Percentiles rank a stretch among this genome's conserved stretches.
These are phyloP conservation scores for Fusarium buharicum DNA, from an alignment of 2,329 filamentous ascomycete genomes.

Conservation along the genomic window DNA sequence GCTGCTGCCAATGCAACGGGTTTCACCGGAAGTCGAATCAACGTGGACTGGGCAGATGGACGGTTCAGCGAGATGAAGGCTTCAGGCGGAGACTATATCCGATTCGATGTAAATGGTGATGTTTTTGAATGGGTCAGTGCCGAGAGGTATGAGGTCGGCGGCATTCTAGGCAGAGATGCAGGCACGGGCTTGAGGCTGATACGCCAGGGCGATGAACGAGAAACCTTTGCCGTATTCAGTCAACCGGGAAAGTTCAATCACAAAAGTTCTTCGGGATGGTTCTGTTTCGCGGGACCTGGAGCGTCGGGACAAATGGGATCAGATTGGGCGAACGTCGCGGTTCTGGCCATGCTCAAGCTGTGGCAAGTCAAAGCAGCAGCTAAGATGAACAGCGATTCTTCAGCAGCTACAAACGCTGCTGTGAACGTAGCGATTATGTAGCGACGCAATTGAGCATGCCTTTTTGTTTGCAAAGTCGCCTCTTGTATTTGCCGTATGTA, in stretches of 20 bases:
- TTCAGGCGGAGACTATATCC: constrained; percentile 1
- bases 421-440: background rate
- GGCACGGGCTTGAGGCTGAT: constrained; percentile 6
- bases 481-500: background rate
- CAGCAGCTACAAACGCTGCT: background rate
- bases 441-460: background rate
- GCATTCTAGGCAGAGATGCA: constrained; percentile 1
- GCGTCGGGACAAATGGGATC: constrained; percentile 8
- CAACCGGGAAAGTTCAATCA: constrained; percentile 3
- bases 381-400: background rate
- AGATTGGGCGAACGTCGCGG: constrained; percentile 3
- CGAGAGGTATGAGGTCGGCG: background rate
- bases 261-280: constrained; percentile 4
- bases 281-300: constrained; percentile 6
- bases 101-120: constrained; percentile 6
- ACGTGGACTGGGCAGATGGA: constrained; percentile 7
- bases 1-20: background rate
- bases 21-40: constrained; percentile 6
- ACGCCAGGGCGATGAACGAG: background rate
- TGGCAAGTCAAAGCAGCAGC: constrained; percentile 7
- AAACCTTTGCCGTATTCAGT: constrained; percentile 9
- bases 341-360: constrained; percentile 14
- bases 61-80: constrained; percentile 11
- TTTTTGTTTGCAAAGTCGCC: background rate
- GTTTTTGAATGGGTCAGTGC: background rate